Evolutionary conservation across 257 asterid species (phyloP).

Genomic region (Fraxinus excelsior): DNA sequence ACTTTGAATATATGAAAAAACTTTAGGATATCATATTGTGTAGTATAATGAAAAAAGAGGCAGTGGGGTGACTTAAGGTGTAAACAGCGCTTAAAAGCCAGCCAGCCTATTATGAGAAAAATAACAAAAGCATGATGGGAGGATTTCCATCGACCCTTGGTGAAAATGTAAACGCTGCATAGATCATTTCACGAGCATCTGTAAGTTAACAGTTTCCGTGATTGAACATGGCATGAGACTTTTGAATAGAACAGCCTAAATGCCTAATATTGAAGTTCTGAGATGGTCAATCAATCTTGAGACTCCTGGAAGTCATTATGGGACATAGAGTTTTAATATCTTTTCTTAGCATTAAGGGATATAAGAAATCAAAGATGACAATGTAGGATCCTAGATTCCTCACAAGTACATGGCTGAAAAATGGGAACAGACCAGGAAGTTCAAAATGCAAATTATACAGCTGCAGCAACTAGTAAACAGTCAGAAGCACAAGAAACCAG

Average conservation of each 20-base stretch:
- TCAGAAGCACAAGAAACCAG: background rate
- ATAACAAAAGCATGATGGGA: slow-evolving; percentile 3
- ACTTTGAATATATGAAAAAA: background rate
- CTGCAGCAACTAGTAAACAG: background rate
- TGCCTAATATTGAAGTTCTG: background rate
- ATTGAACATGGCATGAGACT: background rate
- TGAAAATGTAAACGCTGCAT: background rate
- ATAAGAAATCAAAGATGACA: background rate
- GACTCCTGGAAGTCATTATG: background rate
- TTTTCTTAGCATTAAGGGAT: background rate
- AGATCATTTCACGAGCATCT: background rate
- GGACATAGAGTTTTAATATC: background rate
- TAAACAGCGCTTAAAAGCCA: background rate
- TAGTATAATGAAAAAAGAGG: background rate
- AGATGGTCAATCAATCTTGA: background rate
- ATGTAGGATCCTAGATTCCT: background rate
- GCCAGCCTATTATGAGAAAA: background rate
- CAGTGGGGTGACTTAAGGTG: background rate
- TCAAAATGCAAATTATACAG: background rate
- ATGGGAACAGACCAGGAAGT: background rate
- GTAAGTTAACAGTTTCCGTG: background rate
- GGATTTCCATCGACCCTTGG: background rate
- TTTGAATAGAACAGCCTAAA: background rate
- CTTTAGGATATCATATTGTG: background rate
- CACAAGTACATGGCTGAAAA: background rate